These are phyloP conservation scores for Botrytis deweyae DNA, from an alignment of 2,329 filamentous ascomycete species.

Conservation along the genomic window DNA sequence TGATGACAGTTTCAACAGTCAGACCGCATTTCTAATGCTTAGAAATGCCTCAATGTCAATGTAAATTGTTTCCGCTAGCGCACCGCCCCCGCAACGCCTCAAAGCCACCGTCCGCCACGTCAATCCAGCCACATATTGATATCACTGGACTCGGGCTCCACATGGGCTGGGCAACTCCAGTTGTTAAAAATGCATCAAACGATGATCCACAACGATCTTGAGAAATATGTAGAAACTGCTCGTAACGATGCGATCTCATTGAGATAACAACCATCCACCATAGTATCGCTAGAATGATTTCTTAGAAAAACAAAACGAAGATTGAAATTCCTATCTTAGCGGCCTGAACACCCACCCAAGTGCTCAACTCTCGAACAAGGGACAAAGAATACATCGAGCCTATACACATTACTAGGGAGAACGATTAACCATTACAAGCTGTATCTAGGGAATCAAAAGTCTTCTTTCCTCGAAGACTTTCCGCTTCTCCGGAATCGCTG, in stretches of 20 bases:
- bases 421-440: background rate
- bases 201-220: too few relatives aligned
- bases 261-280: background rate
- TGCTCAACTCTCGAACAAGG: background rate
- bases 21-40: background rate
- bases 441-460: background rate
- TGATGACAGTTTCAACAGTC: background rate
- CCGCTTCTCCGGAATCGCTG: background rate
- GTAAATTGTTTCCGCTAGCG: background rate
- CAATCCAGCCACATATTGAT: background rate
- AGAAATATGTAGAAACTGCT: background rate
- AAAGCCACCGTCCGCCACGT: background rate
- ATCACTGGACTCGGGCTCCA: too few relatives aligned
- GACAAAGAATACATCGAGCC: background rate
- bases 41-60: background rate
- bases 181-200: background rate
- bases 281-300: background rate
- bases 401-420: background rate
- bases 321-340: too few relatives aligned
- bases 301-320: background rate
- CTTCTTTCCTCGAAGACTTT: background rate
- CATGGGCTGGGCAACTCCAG: too few relatives aligned
- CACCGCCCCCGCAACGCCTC: constrained; percentile 1
- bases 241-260: background rate
- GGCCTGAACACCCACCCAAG: background rate